Evolutionary conservation across 2,329 filamentous ascomycete species (phyloP).

Genomic region (Fusarium paranaense): DNA sequence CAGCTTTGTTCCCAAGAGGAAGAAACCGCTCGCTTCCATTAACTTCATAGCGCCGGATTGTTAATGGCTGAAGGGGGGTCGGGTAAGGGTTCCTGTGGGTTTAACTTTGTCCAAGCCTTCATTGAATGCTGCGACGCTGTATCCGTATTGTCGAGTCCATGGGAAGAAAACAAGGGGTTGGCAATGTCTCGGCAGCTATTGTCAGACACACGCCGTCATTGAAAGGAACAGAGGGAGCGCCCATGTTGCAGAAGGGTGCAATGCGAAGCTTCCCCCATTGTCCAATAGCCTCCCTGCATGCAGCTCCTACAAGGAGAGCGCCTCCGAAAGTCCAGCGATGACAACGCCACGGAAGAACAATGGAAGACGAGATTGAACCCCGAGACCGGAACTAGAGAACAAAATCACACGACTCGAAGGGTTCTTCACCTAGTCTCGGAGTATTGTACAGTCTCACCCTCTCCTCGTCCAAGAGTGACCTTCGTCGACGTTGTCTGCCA

Average conservation of each 20-base stretch:
- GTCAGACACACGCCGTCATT: constrained; percentile 2
- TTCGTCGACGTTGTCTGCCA: not conserved
- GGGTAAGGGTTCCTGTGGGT: not conserved
- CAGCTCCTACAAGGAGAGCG: not conserved
- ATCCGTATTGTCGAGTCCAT: not conserved
- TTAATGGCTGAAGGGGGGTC: constrained; percentile 13
- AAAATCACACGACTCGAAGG: constrained; percentile 4
- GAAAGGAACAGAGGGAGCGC: not conserved
- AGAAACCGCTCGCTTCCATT: constrained; percentile 1
- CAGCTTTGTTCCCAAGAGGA: constrained; percentile 8
- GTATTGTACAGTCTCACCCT: not conserved
- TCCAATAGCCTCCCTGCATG: not conserved
- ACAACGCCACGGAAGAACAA: not conserved
- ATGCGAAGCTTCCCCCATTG: not conserved
- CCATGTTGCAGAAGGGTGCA: not conserved
- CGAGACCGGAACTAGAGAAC: constrained; percentile 24
- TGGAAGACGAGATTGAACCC: constrained; percentile 6
- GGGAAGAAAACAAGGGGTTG: not conserved
- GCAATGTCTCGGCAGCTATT: not conserved
- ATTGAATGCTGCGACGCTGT: not conserved
- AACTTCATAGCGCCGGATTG: constrained; percentile 8
- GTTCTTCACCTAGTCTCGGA: not conserved
- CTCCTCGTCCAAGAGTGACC: constrained; percentile 1
- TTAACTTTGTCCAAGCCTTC: constrained; percentile 22
- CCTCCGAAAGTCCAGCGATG: not conserved